Evolutionary conservation across 306 rosid genomes (phyloP).

Genomic region (Ormosia semicastrata): DNA sequence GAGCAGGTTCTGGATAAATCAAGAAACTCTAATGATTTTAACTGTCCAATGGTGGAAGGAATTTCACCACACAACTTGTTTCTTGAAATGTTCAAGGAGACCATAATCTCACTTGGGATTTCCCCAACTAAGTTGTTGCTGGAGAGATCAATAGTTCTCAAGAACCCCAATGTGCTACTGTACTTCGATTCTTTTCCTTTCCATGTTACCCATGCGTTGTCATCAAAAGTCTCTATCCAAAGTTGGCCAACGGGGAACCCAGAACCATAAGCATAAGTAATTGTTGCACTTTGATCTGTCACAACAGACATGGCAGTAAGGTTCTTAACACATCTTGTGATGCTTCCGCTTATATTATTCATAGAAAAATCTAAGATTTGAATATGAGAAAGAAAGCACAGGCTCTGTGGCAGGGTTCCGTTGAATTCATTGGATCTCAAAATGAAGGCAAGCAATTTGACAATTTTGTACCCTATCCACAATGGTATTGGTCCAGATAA

Average conservation of each 20-base stretch:
- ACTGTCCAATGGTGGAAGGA: not conserved
- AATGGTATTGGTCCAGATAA: constrained; percentile 19
- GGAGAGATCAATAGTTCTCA: constrained; percentile 34
- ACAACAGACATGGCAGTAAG: not conserved
- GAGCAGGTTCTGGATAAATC: constrained; percentile 33
- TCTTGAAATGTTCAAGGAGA: constrained; percentile 22
- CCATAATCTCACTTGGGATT: constrained; percentile 20
- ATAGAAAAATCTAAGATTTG: not conserved
- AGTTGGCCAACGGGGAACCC: too few relatives aligned
- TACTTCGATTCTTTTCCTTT: constrained; percentile 20
- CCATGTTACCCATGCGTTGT: constrained; percentile 1
- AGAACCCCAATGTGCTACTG: not conserved
- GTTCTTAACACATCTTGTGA: not conserved
- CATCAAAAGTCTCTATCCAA: too few relatives aligned
- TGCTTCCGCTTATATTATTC: not conserved
- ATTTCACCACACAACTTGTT: constrained; percentile 14
- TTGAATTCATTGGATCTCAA: not conserved
- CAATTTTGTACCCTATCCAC: not conserved
- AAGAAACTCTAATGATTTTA: constrained; percentile 18
- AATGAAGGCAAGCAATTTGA: not conserved
- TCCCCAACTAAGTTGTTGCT: not conserved
- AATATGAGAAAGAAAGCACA: not conserved
- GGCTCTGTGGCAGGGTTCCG: not conserved
- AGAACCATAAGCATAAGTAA: too few relatives aligned
- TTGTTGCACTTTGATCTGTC: too few relatives aligned